These are phyloP conservation scores for Solanum hybrid DNA, from an alignment of 305 asterid genomes.

Conservation along the genomic window DNA sequence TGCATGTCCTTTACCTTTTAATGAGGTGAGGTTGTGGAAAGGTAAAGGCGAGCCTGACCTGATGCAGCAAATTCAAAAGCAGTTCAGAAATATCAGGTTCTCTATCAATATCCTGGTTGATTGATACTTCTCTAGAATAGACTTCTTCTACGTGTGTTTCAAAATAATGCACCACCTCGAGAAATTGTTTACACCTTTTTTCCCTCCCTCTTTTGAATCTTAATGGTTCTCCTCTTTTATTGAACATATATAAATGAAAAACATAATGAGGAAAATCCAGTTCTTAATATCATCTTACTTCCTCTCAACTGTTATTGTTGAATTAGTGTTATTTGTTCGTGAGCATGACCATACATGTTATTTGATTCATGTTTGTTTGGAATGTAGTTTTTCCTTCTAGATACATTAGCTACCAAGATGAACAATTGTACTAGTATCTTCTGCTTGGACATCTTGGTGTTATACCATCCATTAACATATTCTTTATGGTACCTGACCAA, in stretches of 20 bases:
- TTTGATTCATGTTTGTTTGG: background rate
- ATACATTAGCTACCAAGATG: background rate
- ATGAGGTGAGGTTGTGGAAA: constrained; percentile 64
- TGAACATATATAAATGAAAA: background rate
- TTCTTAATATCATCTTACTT: background rate
- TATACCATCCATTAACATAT: background rate
- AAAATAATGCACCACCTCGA: background rate
- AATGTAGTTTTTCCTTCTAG: background rate
- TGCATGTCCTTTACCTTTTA: constrained; percentile 66
- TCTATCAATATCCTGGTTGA: background rate
- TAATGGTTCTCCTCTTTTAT: background rate
- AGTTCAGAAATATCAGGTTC: constrained; percentile 66
- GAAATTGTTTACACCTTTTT: background rate
- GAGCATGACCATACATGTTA: background rate
- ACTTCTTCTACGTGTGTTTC: background rate
- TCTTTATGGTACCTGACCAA: background rate
- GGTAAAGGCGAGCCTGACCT: constrained; percentile 61
- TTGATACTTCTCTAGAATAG: background rate
- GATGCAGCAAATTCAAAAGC: constrained; percentile 41
- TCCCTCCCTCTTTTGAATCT: background rate
- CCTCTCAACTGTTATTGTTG: background rate
- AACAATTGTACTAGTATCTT: background rate
- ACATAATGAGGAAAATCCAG: background rate
- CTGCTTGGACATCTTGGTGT: background rate
- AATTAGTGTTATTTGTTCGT: background rate